Evolutionary conservation across 306 rosid species (phyloP).

Genomic region (Malus fusca): DNA sequence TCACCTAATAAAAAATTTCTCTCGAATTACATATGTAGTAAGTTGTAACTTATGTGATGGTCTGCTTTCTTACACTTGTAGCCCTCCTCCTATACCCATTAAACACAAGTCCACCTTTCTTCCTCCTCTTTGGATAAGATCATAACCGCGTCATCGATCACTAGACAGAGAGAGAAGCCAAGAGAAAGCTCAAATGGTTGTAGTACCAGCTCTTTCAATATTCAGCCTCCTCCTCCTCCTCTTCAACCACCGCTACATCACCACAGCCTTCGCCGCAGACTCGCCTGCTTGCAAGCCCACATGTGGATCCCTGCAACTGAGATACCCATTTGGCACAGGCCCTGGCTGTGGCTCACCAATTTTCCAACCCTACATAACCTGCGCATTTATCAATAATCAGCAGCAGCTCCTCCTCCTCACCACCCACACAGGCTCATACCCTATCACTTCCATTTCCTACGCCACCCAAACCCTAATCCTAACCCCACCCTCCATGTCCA

Average conservation of each 20-base stretch:
- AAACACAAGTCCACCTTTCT: neutral
- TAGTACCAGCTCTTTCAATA: neutral
- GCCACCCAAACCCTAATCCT: slow-evolving; percentile 42
- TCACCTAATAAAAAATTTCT: neutral
- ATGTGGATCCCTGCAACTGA: slow-evolving; percentile 42
- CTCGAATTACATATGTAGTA: neutral
- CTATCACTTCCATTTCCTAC: slow-evolving; percentile 51
- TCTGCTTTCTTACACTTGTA: neutral
- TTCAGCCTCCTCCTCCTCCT: slow-evolving; percentile 1
- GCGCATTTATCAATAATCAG: slow-evolving; percentile 3
- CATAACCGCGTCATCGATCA: neutral
- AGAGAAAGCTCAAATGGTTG: neutral
- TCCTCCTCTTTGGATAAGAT: neutral
- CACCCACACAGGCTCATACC: slow-evolving; percentile 55
- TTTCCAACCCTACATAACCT: slow-evolving; percentile 45
- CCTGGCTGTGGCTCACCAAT: slow-evolving; percentile 57
- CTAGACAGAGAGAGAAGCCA: neutral
- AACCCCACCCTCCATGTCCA: slow-evolving; percentile 50
- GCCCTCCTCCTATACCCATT: neutral
- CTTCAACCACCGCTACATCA: slow-evolving; percentile 1
- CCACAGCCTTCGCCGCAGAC: neutral
- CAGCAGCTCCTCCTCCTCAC: slow-evolving; percentile 33
- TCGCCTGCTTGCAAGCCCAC: slow-evolving; percentile 34
- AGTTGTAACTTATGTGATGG: neutral
- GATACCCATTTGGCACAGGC: slow-evolving; percentile 62